Evolutionary conservation across 208 protist genomes (phyloP).

Genomic region (Wallacemonas rigidus): DNA sequence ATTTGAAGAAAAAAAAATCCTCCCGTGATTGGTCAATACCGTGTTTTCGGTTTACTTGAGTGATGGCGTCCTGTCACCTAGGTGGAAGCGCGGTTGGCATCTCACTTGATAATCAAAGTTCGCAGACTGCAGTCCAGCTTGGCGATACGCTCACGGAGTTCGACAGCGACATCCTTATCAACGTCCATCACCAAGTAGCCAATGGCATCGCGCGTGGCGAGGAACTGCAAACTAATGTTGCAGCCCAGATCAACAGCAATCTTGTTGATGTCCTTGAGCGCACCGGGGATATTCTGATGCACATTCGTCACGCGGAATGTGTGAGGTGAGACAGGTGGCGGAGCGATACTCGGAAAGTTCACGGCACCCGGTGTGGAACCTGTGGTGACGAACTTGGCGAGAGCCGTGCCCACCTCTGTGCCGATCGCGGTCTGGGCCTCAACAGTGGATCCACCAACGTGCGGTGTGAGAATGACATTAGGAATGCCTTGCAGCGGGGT

Average conservation of each 20-base stretch:
- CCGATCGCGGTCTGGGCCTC: slow-evolving; percentile 94
- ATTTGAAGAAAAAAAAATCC: no score
- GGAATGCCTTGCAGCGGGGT: slow-evolving; percentile 80
- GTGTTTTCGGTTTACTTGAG: no score
- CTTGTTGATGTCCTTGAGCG: slow-evolving; percentile 88
- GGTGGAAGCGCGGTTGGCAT: no score
- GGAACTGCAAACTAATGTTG: slow-evolving; percentile 83
- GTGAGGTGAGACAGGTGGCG: slow-evolving; percentile 38
- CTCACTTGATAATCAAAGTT: slow-evolving; percentile 51
- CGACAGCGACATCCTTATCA: slow-evolving; percentile 51
- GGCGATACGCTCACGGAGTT: slow-evolving; percentile 50
- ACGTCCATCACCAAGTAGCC: slow-evolving; percentile 86
- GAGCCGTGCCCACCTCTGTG: slow-evolving; percentile 80
- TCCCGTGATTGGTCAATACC: no score
- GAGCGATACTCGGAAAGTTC: slow-evolving; percentile 91
- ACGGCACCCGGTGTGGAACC: slow-evolving; percentile 85
- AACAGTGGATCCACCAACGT: slow-evolving; percentile 93
- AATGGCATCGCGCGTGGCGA: slow-evolving; percentile 67
- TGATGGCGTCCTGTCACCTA: no score
- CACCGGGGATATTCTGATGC: slow-evolving; percentile 92
- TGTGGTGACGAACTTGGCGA: slow-evolving; percentile 85
- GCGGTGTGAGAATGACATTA: slow-evolving; percentile 95
- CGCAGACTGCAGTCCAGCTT: slow-evolving; percentile 55
- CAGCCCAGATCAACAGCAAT: slow-evolving; percentile 83
- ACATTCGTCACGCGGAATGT: slow-evolving; percentile 89